phyloP scores from a whole-genome alignment of 495 filamentous ascomycete genomes.

The Glarea lozoyensis region DNA sequence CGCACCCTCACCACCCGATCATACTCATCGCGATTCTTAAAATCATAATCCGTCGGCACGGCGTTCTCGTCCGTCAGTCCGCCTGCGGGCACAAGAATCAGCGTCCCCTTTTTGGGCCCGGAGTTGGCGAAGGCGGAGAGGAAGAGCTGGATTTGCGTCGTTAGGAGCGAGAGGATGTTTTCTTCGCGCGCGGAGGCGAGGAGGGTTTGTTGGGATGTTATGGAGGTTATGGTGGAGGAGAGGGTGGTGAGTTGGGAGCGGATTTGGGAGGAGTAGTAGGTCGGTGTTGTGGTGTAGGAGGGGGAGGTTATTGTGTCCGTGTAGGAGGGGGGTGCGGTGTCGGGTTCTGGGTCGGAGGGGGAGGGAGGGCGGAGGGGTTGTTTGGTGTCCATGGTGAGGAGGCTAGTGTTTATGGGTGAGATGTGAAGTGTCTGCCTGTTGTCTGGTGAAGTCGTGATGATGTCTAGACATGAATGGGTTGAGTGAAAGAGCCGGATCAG shows the following conservation, averaged over 20 bases:
- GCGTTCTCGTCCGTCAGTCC: conserved; percentile 15
- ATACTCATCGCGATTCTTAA: conserved; percentile 10
- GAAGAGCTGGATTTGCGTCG: conserved; percentile 17
- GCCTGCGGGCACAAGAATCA: conserved; percentile 15
- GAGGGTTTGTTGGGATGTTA: conserved; percentile 10
- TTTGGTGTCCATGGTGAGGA: conserved; percentile 14
- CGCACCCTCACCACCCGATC: conserved; percentile 13
- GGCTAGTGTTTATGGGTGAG: too few relatives aligned
- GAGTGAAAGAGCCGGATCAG: too few relatives aligned
- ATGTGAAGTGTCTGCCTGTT: too few relatives aligned
- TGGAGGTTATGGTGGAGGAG: conserved; percentile 10
- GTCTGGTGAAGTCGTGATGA: too few relatives aligned
- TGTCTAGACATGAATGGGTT: too few relatives aligned
- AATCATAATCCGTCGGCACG: conserved; percentile 12
- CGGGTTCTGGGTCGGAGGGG: not conserved
- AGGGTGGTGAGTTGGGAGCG: conserved; percentile 13
- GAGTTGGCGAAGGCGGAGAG: conserved; percentile 17
- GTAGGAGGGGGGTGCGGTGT: conserved; percentile 16
- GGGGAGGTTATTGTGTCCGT: conserved; percentile 4
- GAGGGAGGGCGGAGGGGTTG: not conserved
- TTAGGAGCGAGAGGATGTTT: conserved; percentile 17
- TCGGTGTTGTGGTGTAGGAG: not conserved
- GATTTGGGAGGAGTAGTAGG: conserved; percentile 14
- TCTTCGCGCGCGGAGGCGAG: conserved; percentile 15
- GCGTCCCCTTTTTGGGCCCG: conserved; percentile 10